These are phyloP conservation scores for Candida ovalis DNA, from an alignment of 805 yeast genomes.

Conservation along the genomic window DNA sequence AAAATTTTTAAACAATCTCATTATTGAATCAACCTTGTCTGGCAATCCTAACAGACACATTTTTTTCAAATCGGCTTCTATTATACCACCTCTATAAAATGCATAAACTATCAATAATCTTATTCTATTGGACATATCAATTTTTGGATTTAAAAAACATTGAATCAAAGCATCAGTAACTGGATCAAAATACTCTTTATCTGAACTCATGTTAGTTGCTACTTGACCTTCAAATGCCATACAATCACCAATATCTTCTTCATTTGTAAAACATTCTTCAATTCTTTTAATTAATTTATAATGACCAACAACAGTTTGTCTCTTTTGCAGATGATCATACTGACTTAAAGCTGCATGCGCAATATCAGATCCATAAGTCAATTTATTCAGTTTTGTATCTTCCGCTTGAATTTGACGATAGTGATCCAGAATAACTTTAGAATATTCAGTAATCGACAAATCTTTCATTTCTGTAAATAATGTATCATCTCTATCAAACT, in stretches of 20 bases:
- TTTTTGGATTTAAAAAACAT: conserved; percentile 45
- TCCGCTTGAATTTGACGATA: conserved; percentile 22
- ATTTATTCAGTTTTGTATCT: conserved; percentile 22
- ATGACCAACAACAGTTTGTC: conserved; percentile 28
- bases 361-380: conserved; percentile 25
- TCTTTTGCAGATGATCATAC: conserved; percentile 20
- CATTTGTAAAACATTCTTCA: conserved; percentile 49
- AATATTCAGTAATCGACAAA: conserved; percentile 24
- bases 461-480: conserved; percentile 25
- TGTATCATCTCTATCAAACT: conserved; percentile 25
- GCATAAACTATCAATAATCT: conserved; percentile 74
- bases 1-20: conserved; percentile 56
- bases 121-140: conserved; percentile 62
- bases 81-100: conserved; percentile 75
- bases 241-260: conserved; percentile 38
- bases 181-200: conserved; percentile 53
- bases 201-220: conserved; percentile 68
- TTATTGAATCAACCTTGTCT: conserved; percentile 33
- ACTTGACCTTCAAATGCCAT: conserved; percentile 86
- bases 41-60: conserved; percentile 51
- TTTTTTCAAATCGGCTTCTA: conserved; percentile 68
- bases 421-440: conserved; percentile 18
- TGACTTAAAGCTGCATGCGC: conserved; percentile 28
- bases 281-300: conserved; percentile 45
- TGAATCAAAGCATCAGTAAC: conserved; percentile 51